These are phyloP conservation scores for Odontarrhena argentea DNA, from an alignment of 345 rosid genomes.

Conservation along the genomic window DNA sequence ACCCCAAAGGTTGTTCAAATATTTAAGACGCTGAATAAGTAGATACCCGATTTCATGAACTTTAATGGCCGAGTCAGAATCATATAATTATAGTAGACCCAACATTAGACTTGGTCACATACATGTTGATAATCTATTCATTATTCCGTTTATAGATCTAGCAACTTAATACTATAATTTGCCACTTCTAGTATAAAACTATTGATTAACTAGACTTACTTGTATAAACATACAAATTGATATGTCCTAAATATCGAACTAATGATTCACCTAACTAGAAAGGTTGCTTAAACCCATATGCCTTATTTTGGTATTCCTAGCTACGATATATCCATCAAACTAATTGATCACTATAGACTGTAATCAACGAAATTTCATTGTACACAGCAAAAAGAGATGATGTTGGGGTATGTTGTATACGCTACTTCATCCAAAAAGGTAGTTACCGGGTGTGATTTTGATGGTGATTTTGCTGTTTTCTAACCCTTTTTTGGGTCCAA, in stretches of 20 bases:
- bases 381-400: neutral
- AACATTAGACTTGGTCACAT: conserved; percentile 13
- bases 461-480: too few relatives aligned
- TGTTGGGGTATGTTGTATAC: neutral
- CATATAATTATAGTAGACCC: conserved; percentile 32
- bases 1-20: conserved; percentile 32
- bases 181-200: neutral
- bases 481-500: too few relatives aligned
- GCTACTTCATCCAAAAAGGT: neutral
- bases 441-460: too few relatives aligned
- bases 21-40: conserved; percentile 34
- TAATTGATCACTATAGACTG: neutral
- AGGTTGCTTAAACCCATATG: conserved; percentile 20
- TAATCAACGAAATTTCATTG: neutral
- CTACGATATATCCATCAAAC: conserved; percentile 1
- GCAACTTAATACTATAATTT: neutral
- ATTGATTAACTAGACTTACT: conserved; percentile 7
- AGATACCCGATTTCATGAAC: conserved; percentile 27
- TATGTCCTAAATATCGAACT: conserved; percentile 8
- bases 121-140: conserved; percentile 18
- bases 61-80: conserved; percentile 25
- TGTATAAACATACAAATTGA: conserved; percentile 16
- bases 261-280: conserved; percentile 22
- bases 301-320: conserved; percentile 13
- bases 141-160: conserved; percentile 17